Evolutionary conservation across 768 basidiomycete species (phyloP).

Genomic region (Tricholoma hemisulphureum): DNA sequence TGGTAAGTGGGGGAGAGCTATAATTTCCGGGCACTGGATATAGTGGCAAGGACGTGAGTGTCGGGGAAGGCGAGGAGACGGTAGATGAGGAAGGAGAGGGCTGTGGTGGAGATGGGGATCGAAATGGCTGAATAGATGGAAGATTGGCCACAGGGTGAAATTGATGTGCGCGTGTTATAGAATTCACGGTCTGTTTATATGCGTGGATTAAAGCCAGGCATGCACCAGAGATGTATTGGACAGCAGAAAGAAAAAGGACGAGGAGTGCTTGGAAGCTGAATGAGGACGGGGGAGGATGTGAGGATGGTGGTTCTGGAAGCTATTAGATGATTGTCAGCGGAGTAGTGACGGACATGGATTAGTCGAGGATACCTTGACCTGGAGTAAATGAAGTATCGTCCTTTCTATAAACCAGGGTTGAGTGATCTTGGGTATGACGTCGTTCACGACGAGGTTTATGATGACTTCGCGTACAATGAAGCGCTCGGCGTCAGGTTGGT

Average conservation of each 20-base stretch:
- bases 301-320: constrained; percentile 24
- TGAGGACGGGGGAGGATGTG: constrained; percentile 25
- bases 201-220: constrained; percentile 67
- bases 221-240: constrained; percentile 68
- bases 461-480: constrained; percentile 81
- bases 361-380: constrained; percentile 33
- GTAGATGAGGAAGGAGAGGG: constrained; percentile 8
- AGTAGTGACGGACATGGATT: neutral
- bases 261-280: constrained; percentile 48
- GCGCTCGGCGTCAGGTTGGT: constrained; percentile 75
- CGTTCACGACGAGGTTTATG: constrained; percentile 70
- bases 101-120: constrained; percentile 18
- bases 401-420: constrained; percentile 92
- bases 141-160: constrained; percentile 17
- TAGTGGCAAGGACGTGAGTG: constrained; percentile 4
- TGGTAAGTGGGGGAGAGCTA: constrained; percentile 39
- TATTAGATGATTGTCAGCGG: constrained; percentile 4
- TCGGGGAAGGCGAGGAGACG: constrained; percentile 26
- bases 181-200: constrained; percentile 62
- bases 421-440: constrained; percentile 64
- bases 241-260: constrained; percentile 68
- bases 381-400: constrained; percentile 63
- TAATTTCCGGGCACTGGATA: constrained; percentile 32
- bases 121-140: neutral
- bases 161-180: constrained; percentile 66